These are phyloP conservation scores for Pisolithus thermaeus DNA, from an alignment of 1,284 basidiomycete genomes.

Conservation along the genomic window DNA sequence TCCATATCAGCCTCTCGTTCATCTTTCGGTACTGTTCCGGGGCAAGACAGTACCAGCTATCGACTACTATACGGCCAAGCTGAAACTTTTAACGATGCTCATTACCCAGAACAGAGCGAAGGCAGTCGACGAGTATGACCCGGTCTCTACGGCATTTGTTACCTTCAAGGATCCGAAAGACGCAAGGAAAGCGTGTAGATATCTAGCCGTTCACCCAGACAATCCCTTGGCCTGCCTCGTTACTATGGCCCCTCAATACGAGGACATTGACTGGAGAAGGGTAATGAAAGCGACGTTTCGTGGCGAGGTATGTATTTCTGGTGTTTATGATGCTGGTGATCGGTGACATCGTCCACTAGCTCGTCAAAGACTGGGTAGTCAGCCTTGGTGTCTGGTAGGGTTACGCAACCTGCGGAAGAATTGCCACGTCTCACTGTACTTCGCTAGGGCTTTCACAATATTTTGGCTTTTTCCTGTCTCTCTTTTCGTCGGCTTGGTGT, in stretches of 20 bases:
- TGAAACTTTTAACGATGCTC: constrained; percentile 73
- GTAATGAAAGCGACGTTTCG: constrained; percentile 73
- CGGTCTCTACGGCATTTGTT: constrained; percentile 85
- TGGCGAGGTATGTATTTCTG: constrained; percentile 48
- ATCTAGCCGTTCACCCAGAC: constrained; percentile 72
- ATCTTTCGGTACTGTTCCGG: constrained; percentile 67
- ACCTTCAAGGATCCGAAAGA: constrained; percentile 73
- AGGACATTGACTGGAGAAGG: constrained; percentile 83
- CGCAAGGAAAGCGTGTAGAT: constrained; percentile 69
- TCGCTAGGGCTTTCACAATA: constrained; percentile 73
- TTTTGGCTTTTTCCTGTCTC: constrained; percentile 82
- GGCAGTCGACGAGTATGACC: constrained; percentile 55
- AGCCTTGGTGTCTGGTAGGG: constrained; percentile 66
- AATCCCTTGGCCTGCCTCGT: constrained; percentile 72
- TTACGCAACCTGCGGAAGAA: background rate
- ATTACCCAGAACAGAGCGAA: constrained; percentile 75
- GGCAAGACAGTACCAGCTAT: constrained; percentile 80
- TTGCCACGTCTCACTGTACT: background rate
- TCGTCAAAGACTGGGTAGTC: constrained; percentile 79
- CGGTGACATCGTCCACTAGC: constrained; percentile 32
- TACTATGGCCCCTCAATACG: constrained; percentile 76
- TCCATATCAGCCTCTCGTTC: constrained; percentile 78
- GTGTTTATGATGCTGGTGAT: background rate
- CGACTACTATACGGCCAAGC: constrained; percentile 85
- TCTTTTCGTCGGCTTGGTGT: constrained; percentile 73